A percentile compares a stretch with the other conserved stretches of the same genome.
Conservation (phyloP, 164 flowering plant genomes). For the Annona squamosa region DNA sequence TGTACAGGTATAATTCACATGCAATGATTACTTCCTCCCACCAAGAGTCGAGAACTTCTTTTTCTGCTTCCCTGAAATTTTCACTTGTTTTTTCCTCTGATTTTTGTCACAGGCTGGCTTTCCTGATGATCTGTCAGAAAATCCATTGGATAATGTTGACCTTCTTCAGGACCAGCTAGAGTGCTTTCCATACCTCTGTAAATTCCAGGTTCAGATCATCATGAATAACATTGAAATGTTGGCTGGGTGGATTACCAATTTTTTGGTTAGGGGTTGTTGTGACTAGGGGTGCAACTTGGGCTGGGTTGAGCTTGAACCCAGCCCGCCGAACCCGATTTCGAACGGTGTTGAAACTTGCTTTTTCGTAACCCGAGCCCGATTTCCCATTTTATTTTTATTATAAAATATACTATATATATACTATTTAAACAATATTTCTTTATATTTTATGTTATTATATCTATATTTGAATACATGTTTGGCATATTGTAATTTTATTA, state of each 20-base stretch:
- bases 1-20: conserved; percentile 52
- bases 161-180: conserved; percentile 96
- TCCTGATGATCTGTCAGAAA: conserved; percentile 79
- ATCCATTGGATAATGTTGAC: conserved; percentile 89
- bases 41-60: neutral
- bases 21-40: neutral
- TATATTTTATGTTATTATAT: no score
- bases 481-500: no score
- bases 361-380: no score
- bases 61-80: neutral
- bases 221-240: neutral
- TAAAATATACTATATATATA: no score
- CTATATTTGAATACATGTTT: no score
- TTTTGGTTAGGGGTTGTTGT: neutral
- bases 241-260: neutral
- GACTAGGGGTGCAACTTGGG: neutral
- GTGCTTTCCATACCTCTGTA: conserved; percentile 81
- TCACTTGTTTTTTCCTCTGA: conserved; percentile 1
- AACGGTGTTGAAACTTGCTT: no score
- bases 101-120: conserved; percentile 52
- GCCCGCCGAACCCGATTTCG: no score
- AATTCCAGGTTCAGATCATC: conserved; percentile 59
- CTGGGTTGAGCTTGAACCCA: neutral
- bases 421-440: no score
- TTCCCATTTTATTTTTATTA: no score